Evolutionary conservation across 257 asterid genomes (phyloP).

Genomic region (Nyctanthes arbortristis): DNA sequence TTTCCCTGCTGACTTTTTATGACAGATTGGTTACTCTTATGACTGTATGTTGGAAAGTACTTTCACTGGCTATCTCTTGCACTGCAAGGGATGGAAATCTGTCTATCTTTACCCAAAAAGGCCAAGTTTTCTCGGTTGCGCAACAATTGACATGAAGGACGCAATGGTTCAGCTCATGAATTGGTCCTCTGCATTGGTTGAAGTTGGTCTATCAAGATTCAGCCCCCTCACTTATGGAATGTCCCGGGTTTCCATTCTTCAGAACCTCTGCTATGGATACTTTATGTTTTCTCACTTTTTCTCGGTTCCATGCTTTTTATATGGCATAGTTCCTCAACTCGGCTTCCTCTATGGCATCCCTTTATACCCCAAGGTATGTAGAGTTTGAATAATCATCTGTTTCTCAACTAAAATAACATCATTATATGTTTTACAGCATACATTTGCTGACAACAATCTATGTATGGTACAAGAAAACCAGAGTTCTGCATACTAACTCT

Average conservation of each 20-base stretch:
- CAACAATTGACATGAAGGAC: conserved; percentile 66
- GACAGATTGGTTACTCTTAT: conserved; percentile 78
- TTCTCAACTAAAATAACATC: not conserved
- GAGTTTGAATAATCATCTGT: not conserved
- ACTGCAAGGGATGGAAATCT: conserved; percentile 62
- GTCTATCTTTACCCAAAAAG: conserved; percentile 58
- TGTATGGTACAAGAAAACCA: too few species aligned
- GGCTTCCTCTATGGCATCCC: conserved; percentile 55
- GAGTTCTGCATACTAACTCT: too few species aligned
- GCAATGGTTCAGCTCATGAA: conserved; percentile 62
- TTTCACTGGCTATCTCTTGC: conserved; percentile 55
- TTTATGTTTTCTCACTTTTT: conserved; percentile 42
- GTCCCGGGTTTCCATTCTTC: conserved; percentile 49
- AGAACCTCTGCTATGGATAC: conserved; percentile 57
- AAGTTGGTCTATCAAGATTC: conserved; percentile 53
- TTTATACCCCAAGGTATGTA: conserved; percentile 54
- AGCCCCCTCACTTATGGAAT: conserved; percentile 60
- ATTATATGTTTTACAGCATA: too few species aligned
- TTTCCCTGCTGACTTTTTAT: not conserved
- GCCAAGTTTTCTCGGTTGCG: conserved; percentile 62
- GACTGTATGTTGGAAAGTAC: conserved; percentile 69
- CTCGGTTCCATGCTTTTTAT: conserved; percentile 48
- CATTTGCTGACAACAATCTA: not conserved
- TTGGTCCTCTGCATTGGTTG: conserved; percentile 66
- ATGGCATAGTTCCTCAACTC: conserved; percentile 53